Evolutionary conservation across 1,284 basidiomycete genomes (phyloP), one percentile per base, ranked within the genome.

Genomic region (Naganishia cerealis): DNA sequence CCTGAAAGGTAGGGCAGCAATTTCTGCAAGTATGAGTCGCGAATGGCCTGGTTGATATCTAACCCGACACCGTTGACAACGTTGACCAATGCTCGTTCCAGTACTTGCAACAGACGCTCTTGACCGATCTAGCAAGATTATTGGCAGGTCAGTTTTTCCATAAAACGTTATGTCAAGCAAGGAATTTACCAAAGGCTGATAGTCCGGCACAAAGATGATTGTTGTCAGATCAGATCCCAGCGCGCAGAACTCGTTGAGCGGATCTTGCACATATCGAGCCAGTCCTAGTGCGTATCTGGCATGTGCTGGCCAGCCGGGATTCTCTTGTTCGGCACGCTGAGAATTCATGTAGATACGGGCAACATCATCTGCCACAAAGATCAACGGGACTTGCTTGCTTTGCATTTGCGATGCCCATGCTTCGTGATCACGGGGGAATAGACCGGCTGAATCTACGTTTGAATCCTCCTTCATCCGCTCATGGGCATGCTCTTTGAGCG

Each of bases 231-330:
- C 91, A 7, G 85, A 74, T 9, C 92, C 92, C 46, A 97, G 82
- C 0, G 93, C 90, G 26, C 91, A 90, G 78, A 91, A 94, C 78
- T 96, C 94, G 76, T 92, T 94, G 74, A 99, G 81, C 1, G 96
- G 96, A 75, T 88, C 95, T 80, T 99, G 96, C 12, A 87, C 85
- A 78, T 96, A 99, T 67, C 96, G 87, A 50, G 94, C 94, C 72
- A 99, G 82, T 58, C 91, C 97, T 56, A 99, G 85, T 73, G 95
- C 98, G 78, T 98, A 99, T 78, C 92, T 90, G n/a, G 88, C 90
- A 58, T 90, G 88, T 18, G 87, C 81, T 0, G 89, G 88, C 53
- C 97, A 82, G 0, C 90, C 85, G 52, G 89, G 88, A 77, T 93
- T 94, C 80, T 99, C 96, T 67, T 88, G 87, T 43, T 85, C 84